Percentiles rank a stretch among this genome's conserved stretches.
These are phyloP conservation scores for Sporobolomyces pararoseus DNA, from an alignment of 768 basidiomycete genomes.

Conservation along the genomic window DNA sequence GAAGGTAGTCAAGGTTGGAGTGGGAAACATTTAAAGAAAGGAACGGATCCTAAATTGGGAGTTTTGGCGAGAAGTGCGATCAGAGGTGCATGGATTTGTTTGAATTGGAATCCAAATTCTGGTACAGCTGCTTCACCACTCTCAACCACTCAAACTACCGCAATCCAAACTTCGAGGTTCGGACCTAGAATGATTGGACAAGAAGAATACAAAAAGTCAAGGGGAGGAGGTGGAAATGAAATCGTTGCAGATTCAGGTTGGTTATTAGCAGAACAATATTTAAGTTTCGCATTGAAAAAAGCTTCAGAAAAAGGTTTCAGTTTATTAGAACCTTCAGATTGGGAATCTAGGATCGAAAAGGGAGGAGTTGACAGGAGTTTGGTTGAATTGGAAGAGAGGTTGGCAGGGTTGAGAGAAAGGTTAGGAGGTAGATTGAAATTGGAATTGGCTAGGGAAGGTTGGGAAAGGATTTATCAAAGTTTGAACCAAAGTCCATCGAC, in stretches of 20 bases:
- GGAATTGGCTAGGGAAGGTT: slow-evolving; percentile 36
- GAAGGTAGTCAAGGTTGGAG: slow-evolving; percentile 35
- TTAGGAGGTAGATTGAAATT: slow-evolving; percentile 36
- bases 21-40: slow-evolving; percentile 25
- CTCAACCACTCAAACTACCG: too few relatives aligned
- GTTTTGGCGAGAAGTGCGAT: slow-evolving; percentile 26
- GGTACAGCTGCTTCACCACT: slow-evolving; percentile 9
- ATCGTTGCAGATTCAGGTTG: slow-evolving; percentile 34
- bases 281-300: slow-evolving; percentile 25
- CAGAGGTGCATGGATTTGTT: slow-evolving; percentile 34
- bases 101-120: slow-evolving; percentile 26
- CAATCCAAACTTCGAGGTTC: neutral
- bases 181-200: slow-evolving; percentile 29
- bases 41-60: slow-evolving; percentile 39
- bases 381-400: slow-evolving; percentile 42
- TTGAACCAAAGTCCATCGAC: slow-evolving; percentile 13
- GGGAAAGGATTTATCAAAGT: slow-evolving; percentile 38
- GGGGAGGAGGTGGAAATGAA: too few relatives aligned
- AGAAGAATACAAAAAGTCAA: neutral
- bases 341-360: slow-evolving; percentile 14
- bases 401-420: slow-evolving; percentile 40
- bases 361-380: slow-evolving; percentile 37
- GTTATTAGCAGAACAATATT: slow-evolving; percentile 37
- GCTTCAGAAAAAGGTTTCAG: slow-evolving; percentile 22
- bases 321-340: slow-evolving; percentile 21